phyloP scores from a whole-genome alignment of 768 basidiomycete species.

The Nevesoporus exiguus region DNA sequence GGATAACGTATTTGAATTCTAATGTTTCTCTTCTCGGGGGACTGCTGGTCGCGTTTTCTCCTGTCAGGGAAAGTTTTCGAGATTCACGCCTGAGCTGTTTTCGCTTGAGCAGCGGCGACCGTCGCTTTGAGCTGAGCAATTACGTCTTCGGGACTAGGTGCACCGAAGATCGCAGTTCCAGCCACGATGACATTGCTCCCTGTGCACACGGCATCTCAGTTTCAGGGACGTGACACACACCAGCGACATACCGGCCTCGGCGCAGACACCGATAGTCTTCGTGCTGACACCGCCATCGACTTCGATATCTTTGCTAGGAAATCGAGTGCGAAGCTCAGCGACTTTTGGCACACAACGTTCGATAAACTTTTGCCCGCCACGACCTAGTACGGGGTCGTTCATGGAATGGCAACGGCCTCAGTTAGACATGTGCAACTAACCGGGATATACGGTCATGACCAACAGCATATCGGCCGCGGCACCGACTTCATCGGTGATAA shows the following conservation, averaged over 20 bases:
- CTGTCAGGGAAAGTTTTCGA: neutral
- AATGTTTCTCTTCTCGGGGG: slow-evolving; percentile 15
- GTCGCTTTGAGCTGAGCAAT: slow-evolving; percentile 68
- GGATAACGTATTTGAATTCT: slow-evolving; percentile 26
- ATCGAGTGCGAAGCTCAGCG: slow-evolving; percentile 80
- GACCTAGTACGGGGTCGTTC: slow-evolving; percentile 45
- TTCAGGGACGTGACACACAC: neutral
- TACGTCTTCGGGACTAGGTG: slow-evolving; percentile 72
- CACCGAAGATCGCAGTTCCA: slow-evolving; percentile 91
- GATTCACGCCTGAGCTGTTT: slow-evolving; percentile 22
- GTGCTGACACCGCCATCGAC: slow-evolving; percentile 98
- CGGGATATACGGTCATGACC: slow-evolving; percentile 98
- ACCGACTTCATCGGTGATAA: slow-evolving; percentile 85
- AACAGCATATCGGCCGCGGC: slow-evolving; percentile 88
- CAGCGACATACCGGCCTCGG: slow-evolving; percentile 67
- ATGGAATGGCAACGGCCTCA: neutral
- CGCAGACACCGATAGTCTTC: slow-evolving; percentile 82
- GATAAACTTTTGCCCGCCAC: slow-evolving; percentile 95
- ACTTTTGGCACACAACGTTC: slow-evolving; percentile 93
- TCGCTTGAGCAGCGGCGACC: slow-evolving; percentile 66
- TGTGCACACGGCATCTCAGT: slow-evolving; percentile 28
- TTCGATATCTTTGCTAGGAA: slow-evolving; percentile 94
- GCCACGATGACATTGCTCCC: slow-evolving; percentile 99
- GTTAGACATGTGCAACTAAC: slow-evolving; percentile 33
- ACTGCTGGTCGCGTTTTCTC: neutral